These are phyloP conservation scores for Dalbergia cultrata DNA, from an alignment of 306 rosid species.

Conservation along the genomic window DNA sequence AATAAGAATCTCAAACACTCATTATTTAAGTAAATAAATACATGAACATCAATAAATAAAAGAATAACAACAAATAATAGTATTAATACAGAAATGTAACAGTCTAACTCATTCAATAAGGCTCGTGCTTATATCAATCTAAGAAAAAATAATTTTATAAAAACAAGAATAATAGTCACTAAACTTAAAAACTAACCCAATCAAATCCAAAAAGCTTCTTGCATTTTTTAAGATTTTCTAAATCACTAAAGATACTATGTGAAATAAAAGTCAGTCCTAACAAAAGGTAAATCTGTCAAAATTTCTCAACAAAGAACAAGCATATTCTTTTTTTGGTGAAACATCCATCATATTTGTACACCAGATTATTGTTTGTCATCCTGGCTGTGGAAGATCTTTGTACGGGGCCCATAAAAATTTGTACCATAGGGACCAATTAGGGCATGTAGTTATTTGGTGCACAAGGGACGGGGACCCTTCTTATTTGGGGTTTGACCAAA, in stretches of 20 bases:
- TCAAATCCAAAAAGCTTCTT: not conserved
- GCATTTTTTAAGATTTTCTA: not conserved
- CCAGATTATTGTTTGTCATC: conserved; percentile 11
- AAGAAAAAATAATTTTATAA: not conserved
- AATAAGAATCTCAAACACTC: not conserved
- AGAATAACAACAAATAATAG: not conserved
- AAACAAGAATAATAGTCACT: not conserved
- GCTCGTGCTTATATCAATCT: no score
- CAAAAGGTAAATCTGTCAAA: not conserved
- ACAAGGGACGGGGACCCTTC: conserved; percentile 48
- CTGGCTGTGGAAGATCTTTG: conserved; percentile 32
- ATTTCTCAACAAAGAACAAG: not conserved
- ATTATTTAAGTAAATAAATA: not conserved
- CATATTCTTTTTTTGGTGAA: not conserved
- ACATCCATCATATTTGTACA: not conserved
- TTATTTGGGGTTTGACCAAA: conserved; percentile 59
- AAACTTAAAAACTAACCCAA: not conserved
- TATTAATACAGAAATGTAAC: not conserved
- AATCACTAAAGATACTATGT: not conserved
- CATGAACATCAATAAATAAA: not conserved
- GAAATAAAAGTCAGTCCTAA: not conserved
- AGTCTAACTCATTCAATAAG: not conserved
- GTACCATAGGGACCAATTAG: conserved; percentile 47
- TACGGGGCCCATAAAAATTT: conserved; percentile 51
- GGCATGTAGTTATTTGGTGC: conserved; percentile 27